Percentiles rank a stretch among this genome's conserved stretches.
Evolutionary conservation across 164 flowering plant species (phyloP).

Genomic region (Tetracentron sinense): DNA sequence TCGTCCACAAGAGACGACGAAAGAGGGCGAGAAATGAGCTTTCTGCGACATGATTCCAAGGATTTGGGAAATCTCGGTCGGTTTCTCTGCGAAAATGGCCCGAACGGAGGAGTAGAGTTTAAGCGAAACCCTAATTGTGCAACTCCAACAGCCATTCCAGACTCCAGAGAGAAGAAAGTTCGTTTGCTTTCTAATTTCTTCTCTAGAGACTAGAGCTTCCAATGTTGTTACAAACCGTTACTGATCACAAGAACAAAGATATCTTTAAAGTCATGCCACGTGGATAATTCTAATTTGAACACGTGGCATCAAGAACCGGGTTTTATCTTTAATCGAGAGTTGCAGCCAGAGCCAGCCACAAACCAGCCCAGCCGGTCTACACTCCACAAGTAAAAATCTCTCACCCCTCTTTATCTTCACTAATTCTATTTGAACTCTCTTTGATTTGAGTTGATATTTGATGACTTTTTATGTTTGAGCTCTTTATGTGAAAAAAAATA

Average conservation of each 20-base stretch:
- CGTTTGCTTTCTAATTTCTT: not conserved
- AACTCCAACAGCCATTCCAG: constrained; percentile 22
- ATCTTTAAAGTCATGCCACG: not conserved
- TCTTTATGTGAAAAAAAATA: too few species aligned
- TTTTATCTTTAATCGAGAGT: too few species aligned
- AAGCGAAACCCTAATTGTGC: constrained; percentile 18
- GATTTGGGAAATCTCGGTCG: constrained; percentile 5
- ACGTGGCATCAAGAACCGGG: not conserved
- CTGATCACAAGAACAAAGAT: not conserved
- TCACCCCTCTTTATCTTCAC: too few species aligned
- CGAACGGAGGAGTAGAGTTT: constrained; percentile 3
- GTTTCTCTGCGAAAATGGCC: not conserved
- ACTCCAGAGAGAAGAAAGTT: not conserved
- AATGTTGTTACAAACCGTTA: not conserved
- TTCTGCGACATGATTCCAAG: not conserved
- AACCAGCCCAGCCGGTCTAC: too few species aligned
- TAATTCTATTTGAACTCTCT: too few species aligned
- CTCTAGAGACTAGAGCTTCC: not conserved
- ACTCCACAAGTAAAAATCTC: too few species aligned
- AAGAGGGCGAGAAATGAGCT: not conserved
- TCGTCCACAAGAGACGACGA: constrained; percentile 36
- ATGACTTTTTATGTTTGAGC: too few species aligned
- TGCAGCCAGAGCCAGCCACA: too few species aligned
- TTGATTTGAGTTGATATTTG: too few species aligned
- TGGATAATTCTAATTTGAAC: not conserved